These are phyloP conservation scores for Chalciporus piperatoides DNA, from an alignment of 1,284 basidiomycete species.

Conservation along the genomic window DNA sequence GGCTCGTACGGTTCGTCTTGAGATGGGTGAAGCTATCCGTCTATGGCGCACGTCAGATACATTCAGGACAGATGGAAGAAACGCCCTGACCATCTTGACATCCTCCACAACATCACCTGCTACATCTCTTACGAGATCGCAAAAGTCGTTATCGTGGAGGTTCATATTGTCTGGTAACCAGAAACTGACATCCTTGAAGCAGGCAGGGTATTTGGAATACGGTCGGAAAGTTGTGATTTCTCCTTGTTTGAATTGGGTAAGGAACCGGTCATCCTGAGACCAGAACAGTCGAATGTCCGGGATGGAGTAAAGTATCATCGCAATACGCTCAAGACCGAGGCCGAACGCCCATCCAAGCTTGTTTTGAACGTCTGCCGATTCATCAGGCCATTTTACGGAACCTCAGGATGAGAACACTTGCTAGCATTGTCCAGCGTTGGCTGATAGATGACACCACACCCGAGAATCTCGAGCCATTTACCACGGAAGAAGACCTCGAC, in stretches of 20 bases:
- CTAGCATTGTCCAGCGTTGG: conserved; percentile 84
- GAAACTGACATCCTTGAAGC: conserved; percentile 90
- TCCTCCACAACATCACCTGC: conserved; percentile 92
- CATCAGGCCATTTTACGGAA: conserved; percentile 9
- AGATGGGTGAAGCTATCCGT: conserved; percentile 93
- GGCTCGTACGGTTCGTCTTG: conserved; percentile 75
- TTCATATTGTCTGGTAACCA: conserved; percentile 60
- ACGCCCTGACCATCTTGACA: conserved; percentile 68
- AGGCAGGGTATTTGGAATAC: conserved; percentile 88
- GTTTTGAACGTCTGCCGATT: conserved; percentile 59
- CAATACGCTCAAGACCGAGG: conserved; percentile 94
- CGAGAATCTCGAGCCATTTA: conserved; percentile 97
- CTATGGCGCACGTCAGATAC: conserved; percentile 40
- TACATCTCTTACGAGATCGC: conserved; percentile 89
- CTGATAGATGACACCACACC: conserved; percentile 91
- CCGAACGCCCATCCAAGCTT: conserved; percentile 99
- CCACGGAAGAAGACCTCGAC: conserved; percentile 97
- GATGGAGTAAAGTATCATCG: conserved; percentile 97
- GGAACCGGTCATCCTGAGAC: conserved; percentile 87
- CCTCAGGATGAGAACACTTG: conserved; percentile 38
- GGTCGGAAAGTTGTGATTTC: conserved; percentile 78
- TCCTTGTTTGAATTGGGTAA: conserved; percentile 80
- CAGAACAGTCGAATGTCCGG: conserved; percentile 99
- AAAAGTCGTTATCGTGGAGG: conserved; percentile 96
- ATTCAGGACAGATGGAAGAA: neutral